A percentile compares a stretch with the other conserved stretches of the same genome.
Evolutionary conservation across 441 rosid genomes (phyloP).

Genomic region (Erodium chrysanthum): DNA sequence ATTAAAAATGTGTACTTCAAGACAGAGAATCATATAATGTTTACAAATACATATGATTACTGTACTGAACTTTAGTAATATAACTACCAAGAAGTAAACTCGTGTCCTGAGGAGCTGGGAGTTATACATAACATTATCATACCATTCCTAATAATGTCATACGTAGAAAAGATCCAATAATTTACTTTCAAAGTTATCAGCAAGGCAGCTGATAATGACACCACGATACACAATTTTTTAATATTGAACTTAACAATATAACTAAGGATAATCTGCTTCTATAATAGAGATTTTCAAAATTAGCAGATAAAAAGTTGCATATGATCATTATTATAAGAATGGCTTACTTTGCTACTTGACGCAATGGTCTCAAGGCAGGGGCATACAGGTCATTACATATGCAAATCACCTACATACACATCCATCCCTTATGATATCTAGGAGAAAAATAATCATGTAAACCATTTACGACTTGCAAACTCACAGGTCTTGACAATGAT

Average conservation of each 20-base stretch:
- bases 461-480: conserved; percentile 23
- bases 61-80: neutral
- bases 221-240: neutral
- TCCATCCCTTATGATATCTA: conserved; percentile 8
- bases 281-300: neutral
- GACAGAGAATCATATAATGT: neutral
- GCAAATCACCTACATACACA: conserved; percentile 60
- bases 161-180: neutral
- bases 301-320: neutral
- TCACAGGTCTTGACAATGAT: conserved; percentile 76
- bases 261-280: neutral
- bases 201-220: neutral
- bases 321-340: conserved; percentile 11
- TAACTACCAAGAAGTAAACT: neutral
- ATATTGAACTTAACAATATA: neutral
- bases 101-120: neutral
- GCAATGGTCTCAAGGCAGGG: conserved; percentile 82
- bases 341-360: conserved; percentile 92
- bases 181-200: neutral
- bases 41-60: neutral
- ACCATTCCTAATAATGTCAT: neutral
- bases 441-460: conserved; percentile 12
- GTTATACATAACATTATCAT: neutral
- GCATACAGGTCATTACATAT: conserved; percentile 94
- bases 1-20: neutral